These are phyloP conservation scores for Monosporascus ibericus DNA, from an alignment of 2,329 filamentous ascomycete genomes.

Conservation along the genomic window DNA sequence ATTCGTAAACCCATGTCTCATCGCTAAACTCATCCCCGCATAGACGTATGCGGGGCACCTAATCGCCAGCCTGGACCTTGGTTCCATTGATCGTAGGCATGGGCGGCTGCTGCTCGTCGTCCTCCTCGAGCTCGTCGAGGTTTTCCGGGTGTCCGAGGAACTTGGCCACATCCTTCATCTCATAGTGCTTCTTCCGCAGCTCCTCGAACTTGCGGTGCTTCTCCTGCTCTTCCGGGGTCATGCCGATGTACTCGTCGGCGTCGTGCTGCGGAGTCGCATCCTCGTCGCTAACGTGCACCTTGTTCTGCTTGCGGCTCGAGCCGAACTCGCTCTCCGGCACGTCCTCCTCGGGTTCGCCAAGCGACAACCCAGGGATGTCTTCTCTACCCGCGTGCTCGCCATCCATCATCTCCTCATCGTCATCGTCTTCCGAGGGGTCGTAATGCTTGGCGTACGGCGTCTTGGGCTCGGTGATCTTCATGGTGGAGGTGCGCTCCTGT, in stretches of 20 bases:
- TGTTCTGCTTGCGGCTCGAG: slow-evolving; percentile 37
- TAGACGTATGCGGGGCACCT: slow-evolving; percentile 1
- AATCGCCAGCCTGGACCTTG: slow-evolving; percentile 20
- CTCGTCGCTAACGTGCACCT: slow-evolving; percentile 73
- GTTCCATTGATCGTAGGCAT: slow-evolving; percentile 22
- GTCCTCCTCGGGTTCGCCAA: slow-evolving; percentile 85
- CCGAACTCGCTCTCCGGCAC: slow-evolving; percentile 42
- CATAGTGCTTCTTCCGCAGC: slow-evolving; percentile 93
- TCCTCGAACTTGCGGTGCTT: slow-evolving; percentile 91
- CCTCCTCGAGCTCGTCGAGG: slow-evolving; percentile 54
- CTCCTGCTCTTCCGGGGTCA: slow-evolving; percentile 69
- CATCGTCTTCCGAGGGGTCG: slow-evolving; percentile 81
- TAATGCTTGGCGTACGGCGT: slow-evolving; percentile 93
- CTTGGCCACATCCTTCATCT: slow-evolving; percentile 92
- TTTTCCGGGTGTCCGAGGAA: slow-evolving; percentile 73
- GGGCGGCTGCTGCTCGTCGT: slow-evolving; percentile 33
- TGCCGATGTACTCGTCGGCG: slow-evolving; percentile 46
- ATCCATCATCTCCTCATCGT: slow-evolving; percentile 63
- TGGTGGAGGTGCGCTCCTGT: slow-evolving; percentile 88
- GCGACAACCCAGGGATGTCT: slow-evolving; percentile 85
- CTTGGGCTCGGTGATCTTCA: slow-evolving; percentile 99
- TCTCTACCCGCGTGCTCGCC: slow-evolving; percentile 44
- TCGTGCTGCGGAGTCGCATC: slow-evolving; percentile 50
- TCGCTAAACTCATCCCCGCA: neutral
- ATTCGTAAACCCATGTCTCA: neutral